A percentile compares a stretch with the other conserved stretches of the same genome.
Conservation (phyloP, 352 stramenopile species). For the Stramenopiles sp. region DNA sequence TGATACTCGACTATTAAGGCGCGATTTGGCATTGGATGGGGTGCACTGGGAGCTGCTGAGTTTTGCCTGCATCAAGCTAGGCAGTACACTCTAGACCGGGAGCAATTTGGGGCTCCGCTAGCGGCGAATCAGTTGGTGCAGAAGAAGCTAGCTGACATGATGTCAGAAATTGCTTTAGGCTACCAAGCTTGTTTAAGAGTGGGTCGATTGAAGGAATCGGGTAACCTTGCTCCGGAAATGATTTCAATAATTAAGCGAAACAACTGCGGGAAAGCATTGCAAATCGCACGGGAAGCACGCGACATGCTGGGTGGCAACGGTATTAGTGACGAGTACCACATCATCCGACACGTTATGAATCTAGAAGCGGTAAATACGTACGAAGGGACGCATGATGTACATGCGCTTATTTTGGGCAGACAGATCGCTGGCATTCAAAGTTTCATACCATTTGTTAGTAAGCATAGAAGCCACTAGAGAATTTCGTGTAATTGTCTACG, state of each 20-base stretch:
- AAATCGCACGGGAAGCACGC: constrained; percentile 65
- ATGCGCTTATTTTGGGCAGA: constrained; percentile 88
- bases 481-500: no score
- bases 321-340: constrained; percentile 93
- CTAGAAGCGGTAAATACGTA: constrained; percentile 97
- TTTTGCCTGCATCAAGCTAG: constrained; percentile 73
- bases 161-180: constrained; percentile 79
- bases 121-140: constrained; percentile 92
- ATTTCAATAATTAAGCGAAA: constrained; percentile 87
- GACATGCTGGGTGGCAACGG: constrained; percentile 96
- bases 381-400: constrained; percentile 93
- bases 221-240: constrained; percentile 53
- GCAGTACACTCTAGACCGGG: constrained; percentile 78
- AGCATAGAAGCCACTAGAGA: no score
- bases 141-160: constrained; percentile 93
- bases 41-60: constrained; percentile 79
- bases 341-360: constrained; percentile 92
- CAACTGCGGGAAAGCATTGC: constrained; percentile 75
- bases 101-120: constrained; percentile 86
- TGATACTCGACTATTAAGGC: no score
- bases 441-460: constrained; percentile 51
- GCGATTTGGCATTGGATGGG: constrained; percentile 90
- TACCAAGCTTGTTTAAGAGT: constrained; percentile 70
- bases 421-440: constrained; percentile 82
- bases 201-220: constrained; percentile 62